Evolutionary conservation across 768 basidiomycete genomes (phyloP), one percentile per base, ranked within the genome.

Genomic region (Leccinum ochraceum): DNA sequence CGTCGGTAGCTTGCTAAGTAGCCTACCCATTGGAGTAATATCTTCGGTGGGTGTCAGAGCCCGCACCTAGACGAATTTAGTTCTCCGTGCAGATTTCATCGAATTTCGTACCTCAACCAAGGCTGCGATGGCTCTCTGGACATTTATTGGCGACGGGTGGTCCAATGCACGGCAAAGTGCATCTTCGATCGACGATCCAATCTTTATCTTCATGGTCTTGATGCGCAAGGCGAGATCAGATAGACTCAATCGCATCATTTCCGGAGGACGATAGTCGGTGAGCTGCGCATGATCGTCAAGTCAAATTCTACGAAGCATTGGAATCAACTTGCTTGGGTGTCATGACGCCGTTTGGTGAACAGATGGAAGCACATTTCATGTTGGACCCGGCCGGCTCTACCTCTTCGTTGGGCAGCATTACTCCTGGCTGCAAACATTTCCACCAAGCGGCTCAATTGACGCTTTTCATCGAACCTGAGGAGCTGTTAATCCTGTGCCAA

Each of bases 281-380:
- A 98, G 83, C 94, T 96, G 63, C 11, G 36, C 16, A 37, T 17
- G 53, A 28, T 52, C 24, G 42, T 65, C 32, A 51, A 52, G 30
- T 17, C 3, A 53, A 30, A 34, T 32, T 32, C 22, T 6, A 37
- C 17, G 30, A 51, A 10, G 7, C 26, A 49, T 48, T 37, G 3
- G n/a, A 17, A 53, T 14, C 53, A 32, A 62, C 75, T 67, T 59
- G 84, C 92, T 77, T 87, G 84, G 9, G 83, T 89, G 66, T 98
- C 95, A 68, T 95, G 89, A 42, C 93, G 82, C 44, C 81, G 76
- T 74, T 89, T 94, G 0, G 95, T 96, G 78, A 98, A 99, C 3
- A 99, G 82, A 74, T 98, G 96, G 77, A 96, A 99, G 67, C 94
- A 95, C 37, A 98, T 73, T 4, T 97, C 96, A 54, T 82, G 77